Conservation (phyloP, 1,139 yeast species). For the Diutina pseudorugosa region DNA sequence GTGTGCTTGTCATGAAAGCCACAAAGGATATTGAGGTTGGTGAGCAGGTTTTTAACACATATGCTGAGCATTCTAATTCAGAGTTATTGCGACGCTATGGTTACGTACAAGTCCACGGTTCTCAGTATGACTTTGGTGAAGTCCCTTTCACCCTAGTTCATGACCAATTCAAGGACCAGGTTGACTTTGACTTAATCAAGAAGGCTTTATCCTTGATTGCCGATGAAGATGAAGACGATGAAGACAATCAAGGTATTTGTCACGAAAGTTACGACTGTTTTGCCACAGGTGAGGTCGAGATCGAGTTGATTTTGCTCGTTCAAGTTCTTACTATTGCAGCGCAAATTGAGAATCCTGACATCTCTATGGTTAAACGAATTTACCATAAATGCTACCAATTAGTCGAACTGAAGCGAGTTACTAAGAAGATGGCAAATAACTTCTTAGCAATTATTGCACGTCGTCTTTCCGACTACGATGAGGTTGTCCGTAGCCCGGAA, state of each 20-base stretch:
- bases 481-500: background rate
- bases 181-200: conserved; percentile 13
- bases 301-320: conserved; percentile 42
- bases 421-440: conserved; percentile 20
- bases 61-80: conserved; percentile 83
- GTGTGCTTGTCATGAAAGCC: conserved; percentile 53
- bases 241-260: conserved; percentile 12
- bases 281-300: conserved; percentile 39
- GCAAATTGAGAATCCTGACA: conserved; percentile 18
- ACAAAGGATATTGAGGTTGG: conserved; percentile 48
- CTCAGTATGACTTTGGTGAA: conserved; percentile 76
- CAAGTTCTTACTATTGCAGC: conserved; percentile 38
- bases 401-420: conserved; percentile 29
- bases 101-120: conserved; percentile 68
- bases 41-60: conserved; percentile 75
- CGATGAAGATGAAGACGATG: conserved; percentile 28
- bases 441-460: conserved; percentile 18
- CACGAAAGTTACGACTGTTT: conserved; percentile 46
- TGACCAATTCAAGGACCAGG: conserved; percentile 17
- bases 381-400: conserved; percentile 36
- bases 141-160: conserved; percentile 34
- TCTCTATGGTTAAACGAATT: conserved; percentile 27
- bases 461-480: background rate
- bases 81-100: conserved; percentile 87
- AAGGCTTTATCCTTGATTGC: conserved; percentile 18